Percentiles rank a stretch among this genome's conserved stretches.
Evolutionary conservation across 495 filamentous ascomycete genomes (phyloP).

Genomic region (Lindgomyces ingoldianus): DNA sequence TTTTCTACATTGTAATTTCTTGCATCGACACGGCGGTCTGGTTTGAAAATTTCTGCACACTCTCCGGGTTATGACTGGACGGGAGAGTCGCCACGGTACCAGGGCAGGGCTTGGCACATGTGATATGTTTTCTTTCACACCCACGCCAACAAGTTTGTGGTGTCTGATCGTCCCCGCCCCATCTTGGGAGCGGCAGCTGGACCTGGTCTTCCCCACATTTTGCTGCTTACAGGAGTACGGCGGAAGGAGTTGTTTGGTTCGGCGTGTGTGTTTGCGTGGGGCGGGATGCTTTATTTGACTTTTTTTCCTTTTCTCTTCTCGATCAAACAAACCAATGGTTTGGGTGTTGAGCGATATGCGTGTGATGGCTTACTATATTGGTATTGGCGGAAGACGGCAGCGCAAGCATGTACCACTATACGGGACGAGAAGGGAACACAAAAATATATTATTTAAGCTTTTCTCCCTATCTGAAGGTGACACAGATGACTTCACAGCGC

Average conservation of each 20-base stretch:
- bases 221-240: slow-evolving; percentile 5
- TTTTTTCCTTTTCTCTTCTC: not conserved
- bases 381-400: slow-evolving; percentile 5
- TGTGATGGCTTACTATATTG: slow-evolving; percentile 9
- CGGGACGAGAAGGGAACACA: not conserved
- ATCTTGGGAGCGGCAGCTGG: slow-evolving; percentile 20
- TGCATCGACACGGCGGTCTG: slow-evolving; percentile 23
- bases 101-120: slow-evolving; percentile 6
- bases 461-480: not conserved
- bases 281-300: not conserved
- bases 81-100: slow-evolving; percentile 28
- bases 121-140: not conserved
- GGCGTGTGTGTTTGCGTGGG: not conserved
- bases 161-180: slow-evolving; percentile 6
- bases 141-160: not conserved
- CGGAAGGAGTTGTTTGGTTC: slow-evolving; percentile 14
- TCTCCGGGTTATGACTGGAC: slow-evolving; percentile 18
- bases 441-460: slow-evolving; percentile 13
- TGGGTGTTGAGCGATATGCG: not conserved
- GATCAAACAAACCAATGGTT: not conserved
- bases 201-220: slow-evolving; percentile 22
- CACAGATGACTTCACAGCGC: not conserved
- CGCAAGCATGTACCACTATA: slow-evolving; percentile 21
- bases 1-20: slow-evolving; percentile 33
- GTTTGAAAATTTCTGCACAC: slow-evolving; percentile 22